A percentile compares a stretch with the other conserved stretches of the same genome.
These are phyloP conservation scores for Halophytophthora polymorphica DNA, from an alignment of 352 stramenopile species.

Conservation along the genomic window DNA sequence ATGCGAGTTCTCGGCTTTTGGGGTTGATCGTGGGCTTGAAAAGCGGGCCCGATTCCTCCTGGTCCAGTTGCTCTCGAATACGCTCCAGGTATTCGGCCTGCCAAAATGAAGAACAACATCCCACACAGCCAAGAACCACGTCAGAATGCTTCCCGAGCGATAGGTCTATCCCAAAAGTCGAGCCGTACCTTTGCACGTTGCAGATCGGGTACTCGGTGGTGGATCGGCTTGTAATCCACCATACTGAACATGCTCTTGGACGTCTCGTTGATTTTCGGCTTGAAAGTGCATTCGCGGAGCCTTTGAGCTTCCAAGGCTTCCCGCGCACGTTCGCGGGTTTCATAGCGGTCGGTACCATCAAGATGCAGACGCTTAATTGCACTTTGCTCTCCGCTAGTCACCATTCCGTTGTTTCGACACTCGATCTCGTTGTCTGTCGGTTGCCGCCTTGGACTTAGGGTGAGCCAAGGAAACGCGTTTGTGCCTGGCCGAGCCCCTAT, in stretches of 20 bases:
- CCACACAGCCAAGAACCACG: not conserved
- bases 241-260: conserved; percentile 37
- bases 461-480: conserved; percentile 56
- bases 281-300: conserved; percentile 66
- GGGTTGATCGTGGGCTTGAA: conserved; percentile 66
- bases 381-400: conserved; percentile 17
- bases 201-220: conserved; percentile 55
- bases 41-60: conserved; percentile 24
- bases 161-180: too few species aligned
- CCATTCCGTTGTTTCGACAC: not conserved
- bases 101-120: conserved; percentile 1
- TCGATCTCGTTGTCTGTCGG: conserved; percentile 2
- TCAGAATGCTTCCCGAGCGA: not conserved
- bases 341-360: conserved; percentile 52
- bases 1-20: conserved; percentile 61
- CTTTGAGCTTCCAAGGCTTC: conserved; percentile 43
- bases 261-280: conserved; percentile 52
- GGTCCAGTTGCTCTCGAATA: conserved; percentile 46
- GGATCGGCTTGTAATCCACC: conserved; percentile 64
- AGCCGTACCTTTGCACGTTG: conserved; percentile 62
- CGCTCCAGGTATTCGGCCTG: conserved; percentile 42
- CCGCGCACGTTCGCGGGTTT: conserved; percentile 49
- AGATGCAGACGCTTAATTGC: conserved; percentile 64
- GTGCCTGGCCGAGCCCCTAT: conserved; percentile 9
- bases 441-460: conserved; percentile 48